Conservation (phyloP, 441 rosid species). For the Euphorbia corollata region DNA sequence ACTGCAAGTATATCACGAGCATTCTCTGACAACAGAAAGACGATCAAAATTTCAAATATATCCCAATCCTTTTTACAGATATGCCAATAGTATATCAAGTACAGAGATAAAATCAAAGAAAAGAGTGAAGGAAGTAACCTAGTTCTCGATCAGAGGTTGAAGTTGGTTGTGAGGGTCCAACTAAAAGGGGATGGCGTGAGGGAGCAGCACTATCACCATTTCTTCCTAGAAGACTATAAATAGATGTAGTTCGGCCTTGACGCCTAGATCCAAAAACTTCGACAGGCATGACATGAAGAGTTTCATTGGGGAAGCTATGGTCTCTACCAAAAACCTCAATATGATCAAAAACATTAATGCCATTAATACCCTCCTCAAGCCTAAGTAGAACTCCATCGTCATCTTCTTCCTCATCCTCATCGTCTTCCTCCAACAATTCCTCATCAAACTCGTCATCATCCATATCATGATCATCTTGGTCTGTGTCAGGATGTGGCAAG, state of each 20-base stretch:
- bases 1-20: conserved; percentile 44
- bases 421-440: conserved; percentile 92
- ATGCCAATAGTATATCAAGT: background rate
- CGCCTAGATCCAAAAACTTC: conserved; percentile 98
- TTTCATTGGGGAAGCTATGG: conserved; percentile 73
- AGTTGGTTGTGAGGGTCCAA: conserved; percentile 50
- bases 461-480: conserved; percentile 97
- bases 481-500: conserved; percentile 84
- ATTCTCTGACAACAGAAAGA: conserved; percentile 38
- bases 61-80: background rate
- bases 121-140: conserved; percentile 36
- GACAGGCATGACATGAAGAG: conserved; percentile 95
- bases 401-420: conserved; percentile 90
- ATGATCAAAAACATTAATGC: conserved; percentile 91
- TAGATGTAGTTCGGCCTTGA: conserved; percentile 91
- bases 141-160: conserved; percentile 46
- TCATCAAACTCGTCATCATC: conserved; percentile 95
- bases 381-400: conserved; percentile 88
- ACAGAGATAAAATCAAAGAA: background rate
- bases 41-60: background rate
- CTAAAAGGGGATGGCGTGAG: conserved; percentile 83
- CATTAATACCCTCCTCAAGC: conserved; percentile 90
- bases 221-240: conserved; percentile 90
- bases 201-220: conserved; percentile 57
- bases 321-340: conserved; percentile 90